phyloP scores from a whole-genome alignment of 495 filamentous ascomycete genomes.

The Cercophora sp. region DNA sequence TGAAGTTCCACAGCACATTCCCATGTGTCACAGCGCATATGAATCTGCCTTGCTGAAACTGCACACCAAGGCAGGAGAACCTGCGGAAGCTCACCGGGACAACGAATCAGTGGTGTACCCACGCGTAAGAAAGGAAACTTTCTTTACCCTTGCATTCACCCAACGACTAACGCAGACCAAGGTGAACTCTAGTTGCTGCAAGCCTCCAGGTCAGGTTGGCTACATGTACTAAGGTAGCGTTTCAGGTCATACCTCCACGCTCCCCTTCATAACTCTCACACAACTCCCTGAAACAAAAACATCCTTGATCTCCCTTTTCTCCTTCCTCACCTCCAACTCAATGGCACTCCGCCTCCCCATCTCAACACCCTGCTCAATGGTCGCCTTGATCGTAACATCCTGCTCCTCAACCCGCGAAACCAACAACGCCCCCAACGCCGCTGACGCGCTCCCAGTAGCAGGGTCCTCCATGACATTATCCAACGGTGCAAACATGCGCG shows the following conservation, averaged over 20 bases:
- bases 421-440: background rate
- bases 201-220: too few relatives aligned
- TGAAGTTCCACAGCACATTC: too few relatives aligned
- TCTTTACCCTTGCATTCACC: too few relatives aligned
- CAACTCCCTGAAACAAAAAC: background rate
- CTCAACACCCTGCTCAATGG: background rate
- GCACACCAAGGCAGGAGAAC: too few relatives aligned
- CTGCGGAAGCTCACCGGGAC: too few relatives aligned
- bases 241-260: background rate
- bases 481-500: background rate
- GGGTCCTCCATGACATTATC: slow-evolving; percentile 2
- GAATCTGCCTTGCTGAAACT: too few relatives aligned
- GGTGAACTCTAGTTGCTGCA: too few relatives aligned
- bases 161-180: too few relatives aligned
- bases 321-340: background rate
- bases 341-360: slow-evolving; percentile 1
- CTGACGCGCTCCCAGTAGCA: slow-evolving; percentile 2
- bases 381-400: background rate
- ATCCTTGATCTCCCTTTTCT: background rate
- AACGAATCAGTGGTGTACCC: too few relatives aligned
- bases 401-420: background rate
- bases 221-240: too few relatives aligned
- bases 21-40: too few relatives aligned
- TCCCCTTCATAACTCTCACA: background rate
- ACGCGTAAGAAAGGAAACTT: too few relatives aligned